Base-by-base conservation (phyloP, 768 basidiomycete species). In the Lentinus tigrinus region DNA sequence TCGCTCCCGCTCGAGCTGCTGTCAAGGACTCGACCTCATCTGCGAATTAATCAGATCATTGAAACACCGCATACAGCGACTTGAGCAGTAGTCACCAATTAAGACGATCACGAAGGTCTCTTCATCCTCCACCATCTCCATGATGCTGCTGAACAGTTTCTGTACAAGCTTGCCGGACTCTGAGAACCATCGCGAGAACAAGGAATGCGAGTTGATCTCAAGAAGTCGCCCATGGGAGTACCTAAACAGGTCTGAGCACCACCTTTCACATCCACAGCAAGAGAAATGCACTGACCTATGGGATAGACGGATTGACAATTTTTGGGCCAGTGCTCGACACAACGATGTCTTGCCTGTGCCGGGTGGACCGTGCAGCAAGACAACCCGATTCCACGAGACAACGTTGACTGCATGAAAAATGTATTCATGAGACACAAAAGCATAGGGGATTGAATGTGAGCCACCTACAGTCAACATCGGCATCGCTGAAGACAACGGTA, bases 111-210 rank as follows among this genome's bases (percentile, higher is more conserved):
- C 87, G 66, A 99, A 98, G 16, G 85, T 84, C 56, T 88, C 85
- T 61, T 95, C 92, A 65, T 98, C 95, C 49, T 97, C 95, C 0
- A 91, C 88, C 73, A 98, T 81, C 63, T 97, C 95, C 38, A 82
- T 91, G 56, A 99, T 93, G 57, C 82, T 90, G 38, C 80, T 83
- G 70, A 98, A 99, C 17, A 99, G 78, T 47, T 90, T 84, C 67
- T 98, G 96, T 1, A 99, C 97, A 27, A 99, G 85, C 72, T 99
- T 99, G 16, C 97, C 97, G 0, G 95, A 97, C 70, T 99, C 97
- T 0, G 95, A 98, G 74, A 98, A 99, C 96, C 97, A 99, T 65
- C 95, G 91, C 16, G 93, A 95, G 71, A 99, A 98, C 16, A 99
- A 81, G 2, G 95, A 98, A 74, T 98, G 97, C 0, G 97, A 95